These are phyloP conservation scores for Phialemonium atrogriseum DNA, from an alignment of 2,329 filamentous ascomycete species.

Conservation along the genomic window DNA sequence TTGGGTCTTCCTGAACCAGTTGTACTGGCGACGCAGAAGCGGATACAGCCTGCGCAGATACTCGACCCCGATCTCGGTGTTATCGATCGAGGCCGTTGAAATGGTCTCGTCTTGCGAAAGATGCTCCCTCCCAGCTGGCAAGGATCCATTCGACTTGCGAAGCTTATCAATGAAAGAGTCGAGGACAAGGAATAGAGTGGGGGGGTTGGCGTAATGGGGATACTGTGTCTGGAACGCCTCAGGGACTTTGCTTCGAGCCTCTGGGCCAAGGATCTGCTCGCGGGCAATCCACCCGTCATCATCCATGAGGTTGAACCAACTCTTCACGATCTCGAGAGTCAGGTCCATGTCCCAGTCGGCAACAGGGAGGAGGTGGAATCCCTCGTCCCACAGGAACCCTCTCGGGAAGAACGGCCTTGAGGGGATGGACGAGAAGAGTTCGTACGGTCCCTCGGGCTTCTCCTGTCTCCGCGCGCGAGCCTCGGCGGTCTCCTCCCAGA, in stretches of 20 bases:
- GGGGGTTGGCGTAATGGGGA: constrained; percentile 94
- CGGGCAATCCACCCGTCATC: constrained; percentile 96
- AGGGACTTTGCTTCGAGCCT: constrained; percentile 93
- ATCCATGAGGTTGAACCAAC: constrained; percentile 95
- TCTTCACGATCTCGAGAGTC: constrained; percentile 78
- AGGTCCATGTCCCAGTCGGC: constrained; percentile 92
- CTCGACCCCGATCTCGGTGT: constrained; percentile 56
- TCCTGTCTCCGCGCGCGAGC: constrained; percentile 63
- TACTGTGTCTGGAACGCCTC: constrained; percentile 91
- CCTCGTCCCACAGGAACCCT: constrained; percentile 97
- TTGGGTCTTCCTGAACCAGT: constrained; percentile 94
- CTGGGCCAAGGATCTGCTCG: constrained; percentile 86
- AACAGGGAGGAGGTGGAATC: constrained; percentile 87
- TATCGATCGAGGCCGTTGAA: constrained; percentile 58
- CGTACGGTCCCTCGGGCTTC: constrained; percentile 69
- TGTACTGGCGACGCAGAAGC: constrained; percentile 77
- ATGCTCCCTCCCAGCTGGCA: constrained; percentile 32
- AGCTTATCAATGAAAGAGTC: constrained; percentile 78
- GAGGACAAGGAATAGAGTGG: constrained; percentile 84
- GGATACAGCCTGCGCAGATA: constrained; percentile 78
- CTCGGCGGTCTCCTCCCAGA: constrained; percentile 86
- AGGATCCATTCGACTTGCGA: constrained; percentile 42
- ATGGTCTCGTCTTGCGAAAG: constrained; percentile 35
- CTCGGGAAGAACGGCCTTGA: constrained; percentile 94
- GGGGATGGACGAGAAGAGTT: constrained; percentile 85